Percentiles rank a stretch among this genome's conserved stretches.
phyloP scores from a whole-genome alignment of 2,329 filamentous ascomycete species.

The Alternaria sp. region DNA sequence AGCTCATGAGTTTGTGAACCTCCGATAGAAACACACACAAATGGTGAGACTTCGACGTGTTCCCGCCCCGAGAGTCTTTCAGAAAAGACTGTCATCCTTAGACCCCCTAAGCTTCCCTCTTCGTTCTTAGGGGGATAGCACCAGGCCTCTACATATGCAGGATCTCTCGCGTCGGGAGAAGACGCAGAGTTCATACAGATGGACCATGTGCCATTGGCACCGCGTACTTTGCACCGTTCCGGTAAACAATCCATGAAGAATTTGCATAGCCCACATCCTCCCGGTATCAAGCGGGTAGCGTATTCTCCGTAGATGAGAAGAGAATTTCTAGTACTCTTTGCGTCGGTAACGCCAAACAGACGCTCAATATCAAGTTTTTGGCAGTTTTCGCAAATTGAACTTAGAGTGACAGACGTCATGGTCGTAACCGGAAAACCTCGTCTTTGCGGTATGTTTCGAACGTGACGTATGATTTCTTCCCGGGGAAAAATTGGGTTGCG shows the following conservation, averaged over 20 bases:
- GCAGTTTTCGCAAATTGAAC: neutral
- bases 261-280: neutral
- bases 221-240: neutral
- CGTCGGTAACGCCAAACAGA: neutral
- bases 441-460: neutral
- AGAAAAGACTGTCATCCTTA: neutral
- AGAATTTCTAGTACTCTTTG: neutral
- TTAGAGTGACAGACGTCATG: fast-evolving
- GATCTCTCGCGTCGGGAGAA: neutral
- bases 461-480: neutral
- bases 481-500: neutral
- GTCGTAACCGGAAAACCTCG: neutral
- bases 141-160: fast-evolving
- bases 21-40: neutral
- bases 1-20: neutral
- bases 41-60: too few relatives aligned
- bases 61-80: too few relatives aligned
- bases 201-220: neutral
- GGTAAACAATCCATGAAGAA: neutral
- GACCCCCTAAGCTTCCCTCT: neutral
- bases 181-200: neutral
- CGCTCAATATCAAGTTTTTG: neutral
- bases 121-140: neutral
- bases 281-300: too few relatives aligned
- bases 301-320: too few relatives aligned